Evolutionary conservation across 306 rosid genomes (phyloP).

Genomic region (Rubus idaeus): DNA sequence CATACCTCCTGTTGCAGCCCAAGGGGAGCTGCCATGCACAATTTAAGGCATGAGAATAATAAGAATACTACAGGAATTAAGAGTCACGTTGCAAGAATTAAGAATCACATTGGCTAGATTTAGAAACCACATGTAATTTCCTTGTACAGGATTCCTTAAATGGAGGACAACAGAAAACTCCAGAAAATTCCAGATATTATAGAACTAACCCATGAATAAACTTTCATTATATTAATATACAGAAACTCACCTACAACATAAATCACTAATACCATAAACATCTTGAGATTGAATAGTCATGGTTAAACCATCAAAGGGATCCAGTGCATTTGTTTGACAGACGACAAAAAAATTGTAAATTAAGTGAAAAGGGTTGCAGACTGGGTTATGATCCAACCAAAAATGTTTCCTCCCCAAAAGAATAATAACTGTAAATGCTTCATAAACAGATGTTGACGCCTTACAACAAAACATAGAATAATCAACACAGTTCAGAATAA

Average conservation of each 20-base stretch:
- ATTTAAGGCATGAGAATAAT: constrained; percentile 24
- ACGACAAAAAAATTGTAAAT: not conserved
- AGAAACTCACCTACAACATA: not conserved
- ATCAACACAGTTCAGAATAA: not conserved
- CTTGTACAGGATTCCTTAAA: no score
- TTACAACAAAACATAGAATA: not conserved
- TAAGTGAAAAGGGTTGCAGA: not conserved
- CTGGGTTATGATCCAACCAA: not conserved
- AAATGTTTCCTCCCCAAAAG: not conserved
- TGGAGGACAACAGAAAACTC: not conserved
- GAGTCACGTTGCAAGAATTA: not conserved
- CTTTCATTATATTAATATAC: not conserved
- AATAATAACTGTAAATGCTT: not conserved
- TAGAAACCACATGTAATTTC: constrained; percentile 6
- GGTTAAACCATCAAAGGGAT: not conserved
- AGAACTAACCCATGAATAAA: not conserved
- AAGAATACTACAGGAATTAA: not conserved
- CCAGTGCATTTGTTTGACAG: not conserved
- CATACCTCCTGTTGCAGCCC: constrained; percentile 89
- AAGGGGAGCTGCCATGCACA: constrained; percentile 47
- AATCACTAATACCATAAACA: not conserved
- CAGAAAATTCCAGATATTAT: not conserved
- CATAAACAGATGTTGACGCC: not conserved
- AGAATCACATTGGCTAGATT: not conserved
- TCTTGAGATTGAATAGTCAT: not conserved